phyloP scores from a whole-genome alignment of 192 early-diverging fungal species.

The Rhizophagus prolifer region DNA sequence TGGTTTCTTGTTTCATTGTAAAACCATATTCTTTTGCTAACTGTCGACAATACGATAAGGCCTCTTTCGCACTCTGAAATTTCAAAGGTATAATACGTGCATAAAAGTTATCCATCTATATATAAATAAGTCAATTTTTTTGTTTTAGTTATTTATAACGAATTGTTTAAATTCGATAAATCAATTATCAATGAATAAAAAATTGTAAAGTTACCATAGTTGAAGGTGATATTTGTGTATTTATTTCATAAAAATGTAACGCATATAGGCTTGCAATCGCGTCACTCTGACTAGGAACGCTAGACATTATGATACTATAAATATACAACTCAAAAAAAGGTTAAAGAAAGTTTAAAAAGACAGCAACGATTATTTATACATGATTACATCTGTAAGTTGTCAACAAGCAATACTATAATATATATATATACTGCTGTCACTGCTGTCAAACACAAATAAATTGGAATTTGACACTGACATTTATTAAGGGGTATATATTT shows the following conservation, averaged over 20 bases:
- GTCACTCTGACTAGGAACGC: not conserved
- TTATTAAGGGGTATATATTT: too few relatives aligned
- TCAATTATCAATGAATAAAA: not conserved
- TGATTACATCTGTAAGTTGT: too few relatives aligned
- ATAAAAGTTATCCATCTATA: slow-evolving; percentile 55
- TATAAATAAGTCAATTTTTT: not conserved
- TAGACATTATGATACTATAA: not conserved
- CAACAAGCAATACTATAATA: too few relatives aligned
- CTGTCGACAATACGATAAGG: slow-evolving; percentile 47
- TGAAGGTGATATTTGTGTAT: not conserved
- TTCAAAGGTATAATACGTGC: slow-evolving; percentile 46
- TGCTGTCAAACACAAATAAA: too few relatives aligned
- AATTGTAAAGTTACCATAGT: not conserved
- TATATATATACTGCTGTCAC: too few relatives aligned
- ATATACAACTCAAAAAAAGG: not conserved
- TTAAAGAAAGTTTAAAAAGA: not conserved
- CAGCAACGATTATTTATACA: not conserved
- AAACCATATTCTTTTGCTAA: slow-evolving; percentile 51
- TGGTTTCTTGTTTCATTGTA: slow-evolving; percentile 61
- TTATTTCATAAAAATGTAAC: not conserved
- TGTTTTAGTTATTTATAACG: not conserved
- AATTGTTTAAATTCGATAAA: not conserved
- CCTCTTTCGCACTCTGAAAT: slow-evolving; percentile 45
- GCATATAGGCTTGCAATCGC: not conserved
- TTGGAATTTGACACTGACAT: too few relatives aligned